Base-by-base conservation (phyloP, 106 monocot genomes). In the Allium sativum region DNA sequence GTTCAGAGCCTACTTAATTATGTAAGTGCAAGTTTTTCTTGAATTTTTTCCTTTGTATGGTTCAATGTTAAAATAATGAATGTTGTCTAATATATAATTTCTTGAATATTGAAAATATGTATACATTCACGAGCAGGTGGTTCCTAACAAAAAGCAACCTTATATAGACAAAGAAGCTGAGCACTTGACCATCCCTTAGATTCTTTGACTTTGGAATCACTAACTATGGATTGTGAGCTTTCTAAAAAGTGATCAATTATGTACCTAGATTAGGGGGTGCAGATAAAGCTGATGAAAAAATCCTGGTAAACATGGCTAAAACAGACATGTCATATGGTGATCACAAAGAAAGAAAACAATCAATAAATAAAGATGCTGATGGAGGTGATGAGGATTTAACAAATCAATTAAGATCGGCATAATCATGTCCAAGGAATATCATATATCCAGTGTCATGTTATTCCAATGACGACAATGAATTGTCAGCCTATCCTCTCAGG, bases 361-460 rank as follows among this genome's bases (percentile, higher is more conserved):
- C 44, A 52, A 20, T 11, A 13, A 61, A 67, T 7, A 74, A 74
- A 61, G 80, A 64, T 46, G 60, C 40, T 52, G 42, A 52, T 57
- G 52, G n/a, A 20, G 47, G 60, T 48, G 42, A 10, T 51, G 58
- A 46, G 53, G 22, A 59, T 63, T 55, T 55, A n/a, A 67, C 54
- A 43, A 68, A 56, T 56, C 59, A 40, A 65, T 44, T 20, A 11
- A 56, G 55, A 16, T 76, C 80, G 16, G 71, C 63, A 44, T 67
- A 74, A 61, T 65, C 73, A 19, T 61, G 45, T 67, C 70, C 77
- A 18, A 46, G 56, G 62, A 73, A 70, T 18, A 70, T 15, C 55
- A 40, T 42, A 22, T 53, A 52, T 22, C 19, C 53, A 18, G 10
- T 13, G 57, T 83, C 77, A 66, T 57, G 66, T 43, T 64, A 22